These are phyloP conservation scores for Globisporangium orthogonon DNA, from an alignment of 352 stramenopile species.

Conservation along the genomic window DNA sequence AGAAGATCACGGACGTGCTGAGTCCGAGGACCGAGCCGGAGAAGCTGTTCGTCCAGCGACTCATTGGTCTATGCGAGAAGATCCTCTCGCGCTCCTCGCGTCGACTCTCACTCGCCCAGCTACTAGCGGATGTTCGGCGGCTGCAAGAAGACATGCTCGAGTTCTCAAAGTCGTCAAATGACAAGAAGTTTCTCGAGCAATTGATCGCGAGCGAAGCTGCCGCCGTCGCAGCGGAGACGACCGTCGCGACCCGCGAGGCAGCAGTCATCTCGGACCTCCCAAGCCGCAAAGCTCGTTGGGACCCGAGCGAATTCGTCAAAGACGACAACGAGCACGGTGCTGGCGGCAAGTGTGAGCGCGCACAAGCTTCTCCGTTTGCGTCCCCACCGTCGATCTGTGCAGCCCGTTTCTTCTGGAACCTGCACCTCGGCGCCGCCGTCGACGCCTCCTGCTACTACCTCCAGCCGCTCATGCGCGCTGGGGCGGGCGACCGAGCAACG, in stretches of 20 bases:
- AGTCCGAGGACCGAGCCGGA: constrained; percentile 23
- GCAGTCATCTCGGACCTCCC: background rate
- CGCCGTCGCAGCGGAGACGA: background rate
- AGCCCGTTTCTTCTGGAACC: constrained; percentile 49
- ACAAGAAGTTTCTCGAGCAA: constrained; percentile 10
- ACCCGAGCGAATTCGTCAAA: background rate
- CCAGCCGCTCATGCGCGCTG: constrained; percentile 5
- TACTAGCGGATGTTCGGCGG: constrained; percentile 15
- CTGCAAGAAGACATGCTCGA: constrained; percentile 24
- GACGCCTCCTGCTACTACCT: background rate
- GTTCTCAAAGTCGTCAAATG: constrained; percentile 15
- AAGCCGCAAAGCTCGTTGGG: background rate
- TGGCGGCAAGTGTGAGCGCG: too few species aligned
- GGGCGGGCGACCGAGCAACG: constrained; percentile 13
- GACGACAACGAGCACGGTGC: background rate
- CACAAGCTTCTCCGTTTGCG: too few species aligned
- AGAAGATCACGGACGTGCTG: constrained; percentile 27
- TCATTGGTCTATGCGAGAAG: constrained; percentile 22
- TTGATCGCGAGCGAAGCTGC: background rate
- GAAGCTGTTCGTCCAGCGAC: constrained; percentile 17
- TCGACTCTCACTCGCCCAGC: constrained; percentile 19
- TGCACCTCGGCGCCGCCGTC: constrained; percentile 25
- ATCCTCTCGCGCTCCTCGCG: constrained; percentile 24
- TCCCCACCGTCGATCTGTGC: background rate
- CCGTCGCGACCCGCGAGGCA: background rate